Percentiles rank a stretch among this genome's conserved stretches.
phyloP scores from a whole-genome alignment of 352 stramenopile species.

The Globisporangium abappressorium region DNA sequence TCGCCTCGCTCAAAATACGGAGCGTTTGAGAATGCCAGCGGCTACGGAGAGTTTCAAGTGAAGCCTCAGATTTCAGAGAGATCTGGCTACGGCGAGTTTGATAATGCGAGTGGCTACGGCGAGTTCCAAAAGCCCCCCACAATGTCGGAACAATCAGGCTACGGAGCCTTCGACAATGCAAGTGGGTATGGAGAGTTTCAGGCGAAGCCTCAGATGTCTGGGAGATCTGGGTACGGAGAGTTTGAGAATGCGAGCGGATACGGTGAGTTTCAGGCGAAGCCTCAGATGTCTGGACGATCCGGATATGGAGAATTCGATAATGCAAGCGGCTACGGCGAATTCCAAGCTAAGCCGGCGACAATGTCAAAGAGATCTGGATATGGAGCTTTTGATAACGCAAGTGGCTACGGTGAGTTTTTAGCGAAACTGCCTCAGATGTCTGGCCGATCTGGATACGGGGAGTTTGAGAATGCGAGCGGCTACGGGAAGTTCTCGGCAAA shows the following conservation, averaged over 20 bases:
- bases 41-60: constrained; percentile 28
- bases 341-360: neutral
- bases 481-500: constrained; percentile 27
- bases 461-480: constrained; percentile 31
- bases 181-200: constrained; percentile 38
- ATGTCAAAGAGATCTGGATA: constrained; percentile 24
- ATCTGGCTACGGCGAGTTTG: constrained; percentile 33
- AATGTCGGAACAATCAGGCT: constrained; percentile 21
- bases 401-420: constrained; percentile 31
- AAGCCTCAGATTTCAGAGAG: constrained; percentile 8
- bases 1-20: constrained; percentile 20
- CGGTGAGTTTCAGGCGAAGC: constrained; percentile 18
- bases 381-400: constrained; percentile 29
- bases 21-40: constrained; percentile 33
- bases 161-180: constrained; percentile 31
- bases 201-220: constrained; percentile 3
- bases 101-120: constrained; percentile 26
- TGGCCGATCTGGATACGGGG: constrained; percentile 26
- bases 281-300: constrained; percentile 16
- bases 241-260: constrained; percentile 43
- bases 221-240: constrained; percentile 26
- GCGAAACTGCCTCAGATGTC: neutral
- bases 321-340: constrained; percentile 36
- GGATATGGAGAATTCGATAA: constrained; percentile 36
- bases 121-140: constrained; percentile 15